phyloP scores from a whole-genome alignment of 768 basidiomycete genomes.

The Boletus vermiculosoides region DNA sequence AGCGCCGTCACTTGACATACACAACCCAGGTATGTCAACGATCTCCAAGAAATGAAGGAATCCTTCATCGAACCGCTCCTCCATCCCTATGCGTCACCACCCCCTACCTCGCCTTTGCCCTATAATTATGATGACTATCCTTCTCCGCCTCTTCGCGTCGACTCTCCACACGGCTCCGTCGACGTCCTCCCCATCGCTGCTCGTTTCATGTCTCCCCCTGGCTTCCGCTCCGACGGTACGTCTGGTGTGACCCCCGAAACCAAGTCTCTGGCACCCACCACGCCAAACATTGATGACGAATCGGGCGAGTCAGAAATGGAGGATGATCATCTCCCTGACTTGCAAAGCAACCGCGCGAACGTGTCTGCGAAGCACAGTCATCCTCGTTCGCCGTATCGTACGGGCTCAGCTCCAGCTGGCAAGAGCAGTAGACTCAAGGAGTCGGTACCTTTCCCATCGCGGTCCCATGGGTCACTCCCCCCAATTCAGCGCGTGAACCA shows the following conservation, averaged over 20 bases:
- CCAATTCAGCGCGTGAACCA: conserved; percentile 54
- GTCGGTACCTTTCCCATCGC: conserved; percentile 72
- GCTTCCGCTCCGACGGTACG: conserved; percentile 48
- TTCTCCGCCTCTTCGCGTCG: conserved; percentile 40
- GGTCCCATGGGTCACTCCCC: conserved; percentile 77
- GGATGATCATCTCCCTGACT: conserved; percentile 43
- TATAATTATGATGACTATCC: conserved; percentile 69
- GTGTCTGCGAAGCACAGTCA: conserved; percentile 56
- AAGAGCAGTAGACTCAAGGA: conserved; percentile 41
- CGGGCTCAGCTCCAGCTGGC: conserved; percentile 41
- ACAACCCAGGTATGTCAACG: conserved; percentile 77
- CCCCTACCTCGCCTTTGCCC: conserved; percentile 46
- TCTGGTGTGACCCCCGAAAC: conserved; percentile 41
- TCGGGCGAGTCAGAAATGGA: conserved; percentile 75
- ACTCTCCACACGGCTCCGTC: conserved; percentile 66
- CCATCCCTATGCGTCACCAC: conserved; percentile 63
- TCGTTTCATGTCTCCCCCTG: conserved; percentile 77
- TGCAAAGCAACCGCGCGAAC: conserved; percentile 25
- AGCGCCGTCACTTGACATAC: conserved; percentile 12
- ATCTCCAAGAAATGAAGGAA: conserved; percentile 88
- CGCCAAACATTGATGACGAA: conserved; percentile 70
- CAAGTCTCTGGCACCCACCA: conserved; percentile 45
- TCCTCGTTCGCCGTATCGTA: conserved; percentile 75
- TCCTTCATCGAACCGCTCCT: conserved; percentile 89
- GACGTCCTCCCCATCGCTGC: conserved; percentile 87